Base-by-base conservation (phyloP, 2,329 filamentous ascomycete species). In the Pezicula rhizophila region DNA sequence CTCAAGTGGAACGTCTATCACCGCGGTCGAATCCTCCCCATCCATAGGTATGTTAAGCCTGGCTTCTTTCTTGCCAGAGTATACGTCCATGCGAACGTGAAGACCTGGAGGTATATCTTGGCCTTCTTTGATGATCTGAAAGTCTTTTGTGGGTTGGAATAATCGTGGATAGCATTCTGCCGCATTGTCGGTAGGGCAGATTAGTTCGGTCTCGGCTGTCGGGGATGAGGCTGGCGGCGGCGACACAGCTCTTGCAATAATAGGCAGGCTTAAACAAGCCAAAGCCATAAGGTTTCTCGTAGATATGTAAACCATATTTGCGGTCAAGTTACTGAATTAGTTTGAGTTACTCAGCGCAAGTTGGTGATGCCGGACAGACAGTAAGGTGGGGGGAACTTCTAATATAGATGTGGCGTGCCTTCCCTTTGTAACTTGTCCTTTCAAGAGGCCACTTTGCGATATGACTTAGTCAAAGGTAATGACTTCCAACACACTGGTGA, bases 81-180 rank as follows among this genome's bases (percentile, higher is more conserved):
- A 73, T 42, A 87, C 72, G 60, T 87, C 79, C 47, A 87, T 66
- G 35, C 82, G 77, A 45, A 87, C 74, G 61, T 87, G 84, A 4
- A 87, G 73, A 5, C 84, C 84, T 0, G 72, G 66, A 1, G 84
- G 83, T 3, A 87, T 61, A 34, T 84, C 76, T 63, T 87, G 84
- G 56, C 84, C 84, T 33, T 79, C 73, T 51, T 73, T 79, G 37
- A 87, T 72, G 7, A 67, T 60, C 62, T 85, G 81, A 55, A 87
- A 87, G 49, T 84, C 74, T 42, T 82, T 68, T 1, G 82, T 87
- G 1, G 84, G 71, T 48, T 77, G 70, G 52, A 87, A 87, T 2
- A 83, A 53, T 42, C 73, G 75, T 1, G 83, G 81, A 56, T 87
- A 87, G 64, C 84, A 87, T 50, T 85, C 82, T 41, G 72, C 65